Percentiles rank a stretch among this genome's conserved stretches.
Conservation (phyloP, 1,284 basidiomycete species). For the Phenoliferia sp. region DNA sequence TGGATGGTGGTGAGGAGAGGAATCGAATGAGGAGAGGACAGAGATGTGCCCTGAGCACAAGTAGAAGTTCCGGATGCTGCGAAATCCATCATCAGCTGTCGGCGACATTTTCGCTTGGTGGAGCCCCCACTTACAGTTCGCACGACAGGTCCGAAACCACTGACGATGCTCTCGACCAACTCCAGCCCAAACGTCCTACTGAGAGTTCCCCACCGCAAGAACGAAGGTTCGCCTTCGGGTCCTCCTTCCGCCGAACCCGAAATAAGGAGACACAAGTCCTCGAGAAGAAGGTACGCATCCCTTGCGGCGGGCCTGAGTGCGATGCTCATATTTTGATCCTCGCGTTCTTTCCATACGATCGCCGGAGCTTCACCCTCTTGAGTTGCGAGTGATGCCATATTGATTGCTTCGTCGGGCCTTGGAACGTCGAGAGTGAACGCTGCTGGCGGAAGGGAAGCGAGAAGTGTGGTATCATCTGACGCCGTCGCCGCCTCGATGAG, state of each 20-base stretch:
- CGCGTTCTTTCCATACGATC: background rate
- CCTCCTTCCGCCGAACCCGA: conserved; percentile 39
- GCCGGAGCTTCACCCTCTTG: too few relatives aligned
- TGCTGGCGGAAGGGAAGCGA: conserved; percentile 12
- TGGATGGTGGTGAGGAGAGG: conserved; percentile 68
- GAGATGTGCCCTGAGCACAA: conserved; percentile 78
- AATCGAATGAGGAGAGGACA: conserved; percentile 72
- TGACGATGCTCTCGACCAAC: conserved; percentile 91
- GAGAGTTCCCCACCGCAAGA: conserved; percentile 76
- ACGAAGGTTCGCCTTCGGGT: conserved; percentile 60
- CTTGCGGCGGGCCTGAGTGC: conserved; percentile 69
- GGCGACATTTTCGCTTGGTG: background rate
- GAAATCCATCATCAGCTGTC: conserved; percentile 5
- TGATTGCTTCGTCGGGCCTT: conserved; percentile 17
- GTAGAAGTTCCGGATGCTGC: conserved; percentile 74
- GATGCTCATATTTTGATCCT: conserved; percentile 45
- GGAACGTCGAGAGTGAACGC: conserved; percentile 31
- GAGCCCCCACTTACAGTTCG: conserved; percentile 54
- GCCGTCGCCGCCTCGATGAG: conserved; percentile 12
- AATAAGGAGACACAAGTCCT: conserved; percentile 83
- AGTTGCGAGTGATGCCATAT: too few relatives aligned
- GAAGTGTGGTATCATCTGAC: conserved; percentile 7
- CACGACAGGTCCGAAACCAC: conserved; percentile 86
- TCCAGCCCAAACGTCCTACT: conserved; percentile 93
- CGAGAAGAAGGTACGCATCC: conserved; percentile 83